Conservation (phyloP, 1,284 basidiomycete genomes). For the Papiliotrema flavescens region DNA sequence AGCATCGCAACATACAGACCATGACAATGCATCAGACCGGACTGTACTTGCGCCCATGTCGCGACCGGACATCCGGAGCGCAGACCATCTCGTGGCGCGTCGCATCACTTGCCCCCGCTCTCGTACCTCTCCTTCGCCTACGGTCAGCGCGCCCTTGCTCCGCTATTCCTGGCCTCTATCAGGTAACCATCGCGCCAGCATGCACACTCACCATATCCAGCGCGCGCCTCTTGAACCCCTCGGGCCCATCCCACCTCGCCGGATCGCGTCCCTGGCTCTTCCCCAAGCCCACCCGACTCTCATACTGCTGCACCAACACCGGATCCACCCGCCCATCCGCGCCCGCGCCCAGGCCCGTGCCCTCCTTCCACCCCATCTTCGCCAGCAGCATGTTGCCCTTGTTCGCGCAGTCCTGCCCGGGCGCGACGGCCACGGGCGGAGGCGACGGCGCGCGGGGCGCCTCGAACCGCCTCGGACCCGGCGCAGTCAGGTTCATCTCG, state of each 20-base stretch:
- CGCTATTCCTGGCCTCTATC: background rate
- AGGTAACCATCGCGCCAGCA: background rate
- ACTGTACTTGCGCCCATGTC: too few species aligned
- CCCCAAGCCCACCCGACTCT: conserved; percentile 78
- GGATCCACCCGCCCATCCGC: conserved; percentile 83
- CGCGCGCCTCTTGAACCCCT: conserved; percentile 35
- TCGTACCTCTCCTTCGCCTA: conserved; percentile 1
- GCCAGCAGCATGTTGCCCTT: conserved; percentile 85
- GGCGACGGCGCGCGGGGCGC: conserved; percentile 60
- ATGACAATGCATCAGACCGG: too few species aligned
- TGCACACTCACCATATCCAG: conserved; percentile 36
- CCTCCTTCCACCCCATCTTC: conserved; percentile 94
- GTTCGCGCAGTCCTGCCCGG: conserved; percentile 71
- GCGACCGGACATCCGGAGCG: too few species aligned
- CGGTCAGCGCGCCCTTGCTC: background rate
- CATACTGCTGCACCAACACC: conserved; percentile 78
- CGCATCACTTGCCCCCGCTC: background rate
- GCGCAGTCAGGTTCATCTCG: conserved; percentile 2
- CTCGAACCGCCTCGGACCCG: conserved; percentile 45
- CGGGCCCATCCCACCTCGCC: conserved; percentile 60
- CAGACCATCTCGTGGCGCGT: too few species aligned
- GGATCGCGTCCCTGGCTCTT: conserved; percentile 81
- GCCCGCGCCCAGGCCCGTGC: conserved; percentile 73
- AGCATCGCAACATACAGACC: too few species aligned
- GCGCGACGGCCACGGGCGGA: conserved; percentile 61